Percentiles rank a stretch among this genome's conserved stretches.
These are phyloP conservation scores for Pyricularia grisea DNA, from an alignment of 2,329 filamentous ascomycete species.

Conservation along the genomic window DNA sequence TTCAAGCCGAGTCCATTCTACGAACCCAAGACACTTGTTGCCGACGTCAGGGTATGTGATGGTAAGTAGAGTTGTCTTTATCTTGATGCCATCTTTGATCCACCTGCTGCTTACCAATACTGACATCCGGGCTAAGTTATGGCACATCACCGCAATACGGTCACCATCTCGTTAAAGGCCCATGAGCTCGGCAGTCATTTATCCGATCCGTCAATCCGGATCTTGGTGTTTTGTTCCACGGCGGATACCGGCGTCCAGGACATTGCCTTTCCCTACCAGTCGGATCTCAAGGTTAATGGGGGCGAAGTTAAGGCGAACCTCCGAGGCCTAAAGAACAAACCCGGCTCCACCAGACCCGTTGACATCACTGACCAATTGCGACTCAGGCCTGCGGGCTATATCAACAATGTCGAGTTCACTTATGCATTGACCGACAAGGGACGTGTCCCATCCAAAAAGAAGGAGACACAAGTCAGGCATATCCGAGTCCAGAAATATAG, in stretches of 20 bases:
- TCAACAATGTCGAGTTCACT: slow-evolving; percentile 74
- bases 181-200: slow-evolving; percentile 45
- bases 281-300: slow-evolving; percentile 83
- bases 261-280: slow-evolving; percentile 82
- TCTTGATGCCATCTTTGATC: not conserved
- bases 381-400: slow-evolving; percentile 56
- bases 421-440: slow-evolving; percentile 89
- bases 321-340: slow-evolving; percentile 90
- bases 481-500: slow-evolving; percentile 6
- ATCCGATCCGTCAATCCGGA: slow-evolving; percentile 50
- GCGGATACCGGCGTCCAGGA: slow-evolving; percentile 59
- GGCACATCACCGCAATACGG: slow-evolving; percentile 43
- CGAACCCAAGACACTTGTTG: slow-evolving; percentile 54
- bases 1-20: slow-evolving; percentile 82
- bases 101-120: not conserved
- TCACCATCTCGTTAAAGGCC: slow-evolving; percentile 33
- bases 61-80: slow-evolving; percentile 38
- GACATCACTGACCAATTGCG: slow-evolving; percentile 77
- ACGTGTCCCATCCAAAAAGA: slow-evolving; percentile 8
- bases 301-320: slow-evolving; percentile 88
- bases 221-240: slow-evolving; percentile 77
- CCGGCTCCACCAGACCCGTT: slow-evolving; percentile 85
- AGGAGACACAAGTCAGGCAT: slow-evolving; percentile 10
- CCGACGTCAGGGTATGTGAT: slow-evolving; percentile 59
- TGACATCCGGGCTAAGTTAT: slow-evolving; percentile 31